Conservation (phyloP, 108 stramenopile species). For the Asterionellopsis glacialis region DNA sequence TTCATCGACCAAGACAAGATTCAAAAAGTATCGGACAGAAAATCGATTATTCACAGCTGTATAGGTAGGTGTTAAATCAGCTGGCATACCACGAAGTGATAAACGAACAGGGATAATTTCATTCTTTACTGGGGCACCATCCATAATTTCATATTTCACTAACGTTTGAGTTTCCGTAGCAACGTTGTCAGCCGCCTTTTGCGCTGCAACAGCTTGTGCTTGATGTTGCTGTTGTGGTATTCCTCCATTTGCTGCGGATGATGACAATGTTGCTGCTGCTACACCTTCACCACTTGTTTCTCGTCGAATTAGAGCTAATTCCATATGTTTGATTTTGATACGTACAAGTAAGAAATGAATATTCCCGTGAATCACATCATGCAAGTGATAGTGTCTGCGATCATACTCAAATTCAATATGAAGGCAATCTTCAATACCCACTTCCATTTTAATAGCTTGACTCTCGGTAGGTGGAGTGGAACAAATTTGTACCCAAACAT, state of each 20-base stretch:
- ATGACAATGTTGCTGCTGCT: conserved; percentile 28
- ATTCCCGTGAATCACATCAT: conserved; percentile 94
- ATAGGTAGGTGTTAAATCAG: conserved; percentile 99
- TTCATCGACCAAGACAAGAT: conserved; percentile 98
- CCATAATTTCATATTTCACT: conserved; percentile 99
- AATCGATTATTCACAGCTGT: conserved; percentile 90
- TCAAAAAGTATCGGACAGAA: conserved; percentile 94
- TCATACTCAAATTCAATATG: conserved; percentile 99
- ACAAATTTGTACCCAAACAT: conserved; percentile 86
- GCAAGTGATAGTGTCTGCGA: conserved; percentile 83
- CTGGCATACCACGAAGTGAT: conserved; percentile 85
- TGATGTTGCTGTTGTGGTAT: not conserved
- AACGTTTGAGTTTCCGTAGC: conserved; percentile 97
- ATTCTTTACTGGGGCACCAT: conserved; percentile 96
- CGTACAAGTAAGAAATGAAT: conserved; percentile 97
- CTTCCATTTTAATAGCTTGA: conserved; percentile 97
- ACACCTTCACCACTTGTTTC: conserved; percentile 91
- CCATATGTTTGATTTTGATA: conserved; percentile 99
- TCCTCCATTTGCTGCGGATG: conserved; percentile 21
- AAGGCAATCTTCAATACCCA: conserved; percentile 99
- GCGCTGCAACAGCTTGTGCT: conserved; percentile 7
- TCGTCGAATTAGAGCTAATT: conserved; percentile 95
- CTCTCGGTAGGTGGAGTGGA: conserved; percentile 67
- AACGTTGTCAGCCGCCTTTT: conserved; percentile 42
- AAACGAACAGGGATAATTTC: conserved; percentile 85